Evolutionary conservation across 768 basidiomycete species (phyloP).

Genomic region (Termitomyces sp.): DNA sequence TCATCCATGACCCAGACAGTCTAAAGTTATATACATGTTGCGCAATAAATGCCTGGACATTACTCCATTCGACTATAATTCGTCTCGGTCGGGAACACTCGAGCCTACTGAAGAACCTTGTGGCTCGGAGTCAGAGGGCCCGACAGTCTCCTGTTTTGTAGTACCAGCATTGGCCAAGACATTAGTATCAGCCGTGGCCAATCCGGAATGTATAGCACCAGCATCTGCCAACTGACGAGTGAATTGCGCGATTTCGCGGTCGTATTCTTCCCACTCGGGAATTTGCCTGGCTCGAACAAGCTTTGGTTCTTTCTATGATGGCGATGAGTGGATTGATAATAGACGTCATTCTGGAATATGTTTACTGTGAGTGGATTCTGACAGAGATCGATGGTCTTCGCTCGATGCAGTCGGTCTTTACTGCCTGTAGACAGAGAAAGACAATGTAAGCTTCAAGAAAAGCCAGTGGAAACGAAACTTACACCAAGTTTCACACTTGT

Average conservation of each 20-base stretch:
- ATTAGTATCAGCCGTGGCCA: constrained; percentile 64
- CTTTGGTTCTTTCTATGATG: constrained; percentile 89
- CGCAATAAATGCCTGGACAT: not conserved
- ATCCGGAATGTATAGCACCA: constrained; percentile 62
- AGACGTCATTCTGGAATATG: not conserved
- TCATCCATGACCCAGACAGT: too few relatives aligned
- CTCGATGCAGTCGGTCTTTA: constrained; percentile 75
- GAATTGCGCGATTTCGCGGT: constrained; percentile 83
- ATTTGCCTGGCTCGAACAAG: constrained; percentile 88
- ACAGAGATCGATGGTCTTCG: constrained; percentile 92
- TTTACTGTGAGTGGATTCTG: constrained; percentile 92
- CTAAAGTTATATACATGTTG: not conserved
- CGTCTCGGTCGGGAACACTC: constrained; percentile 3
- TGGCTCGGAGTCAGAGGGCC: not conserved
- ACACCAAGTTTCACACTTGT: constrained; percentile 98
- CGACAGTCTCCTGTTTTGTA: not conserved
- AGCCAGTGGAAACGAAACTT: constrained; percentile 23
- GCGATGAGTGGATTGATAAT: not conserved
- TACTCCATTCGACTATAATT: not conserved
- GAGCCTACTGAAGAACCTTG: not conserved
- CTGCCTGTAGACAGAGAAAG: constrained; percentile 41
- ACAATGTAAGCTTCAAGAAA: not conserved
- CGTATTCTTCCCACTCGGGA: constrained; percentile 97
- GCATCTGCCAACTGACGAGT: constrained; percentile 64
- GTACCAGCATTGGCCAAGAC: constrained; percentile 48